Conservation (phyloP, 2,329 filamentous ascomycete genomes). For the Fusarium buharicum region DNA sequence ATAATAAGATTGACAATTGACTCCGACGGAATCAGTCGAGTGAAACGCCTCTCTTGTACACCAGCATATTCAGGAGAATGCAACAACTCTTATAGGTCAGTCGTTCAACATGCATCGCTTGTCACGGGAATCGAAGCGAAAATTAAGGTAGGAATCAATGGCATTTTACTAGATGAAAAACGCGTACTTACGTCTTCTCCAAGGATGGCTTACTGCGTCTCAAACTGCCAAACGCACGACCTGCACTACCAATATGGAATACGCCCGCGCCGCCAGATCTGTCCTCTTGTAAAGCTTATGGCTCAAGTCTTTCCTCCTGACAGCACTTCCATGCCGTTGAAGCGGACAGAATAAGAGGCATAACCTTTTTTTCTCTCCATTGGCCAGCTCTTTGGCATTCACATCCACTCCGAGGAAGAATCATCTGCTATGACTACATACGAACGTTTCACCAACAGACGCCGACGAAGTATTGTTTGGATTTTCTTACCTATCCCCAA, state of each 20-base stretch:
- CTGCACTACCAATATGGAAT: constrained; percentile 3
- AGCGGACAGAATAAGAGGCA: background rate
- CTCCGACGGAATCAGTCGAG: background rate
- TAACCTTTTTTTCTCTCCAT: constrained; percentile 1
- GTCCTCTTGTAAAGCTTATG: background rate
- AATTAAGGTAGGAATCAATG: background rate
- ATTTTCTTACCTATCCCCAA: background rate
- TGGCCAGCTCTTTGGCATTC: background rate
- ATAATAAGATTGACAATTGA: background rate
- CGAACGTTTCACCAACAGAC: background rate
- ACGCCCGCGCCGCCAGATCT: background rate
- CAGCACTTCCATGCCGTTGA: background rate
- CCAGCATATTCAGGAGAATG: background rate
- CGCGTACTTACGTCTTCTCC: too few species aligned
- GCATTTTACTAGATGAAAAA: background rate
- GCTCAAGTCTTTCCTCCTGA: background rate
- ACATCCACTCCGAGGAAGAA: background rate
- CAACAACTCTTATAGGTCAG: background rate
- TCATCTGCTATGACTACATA: background rate
- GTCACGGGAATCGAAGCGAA: background rate
- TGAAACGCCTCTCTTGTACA: background rate
- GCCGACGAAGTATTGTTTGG: background rate
- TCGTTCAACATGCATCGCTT: background rate
- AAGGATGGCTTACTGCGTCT: constrained; percentile 1
- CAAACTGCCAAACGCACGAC: background rate